phyloP scores from a whole-genome alignment of 2,329 filamentous ascomycete species.

The Thelonectria olida region DNA sequence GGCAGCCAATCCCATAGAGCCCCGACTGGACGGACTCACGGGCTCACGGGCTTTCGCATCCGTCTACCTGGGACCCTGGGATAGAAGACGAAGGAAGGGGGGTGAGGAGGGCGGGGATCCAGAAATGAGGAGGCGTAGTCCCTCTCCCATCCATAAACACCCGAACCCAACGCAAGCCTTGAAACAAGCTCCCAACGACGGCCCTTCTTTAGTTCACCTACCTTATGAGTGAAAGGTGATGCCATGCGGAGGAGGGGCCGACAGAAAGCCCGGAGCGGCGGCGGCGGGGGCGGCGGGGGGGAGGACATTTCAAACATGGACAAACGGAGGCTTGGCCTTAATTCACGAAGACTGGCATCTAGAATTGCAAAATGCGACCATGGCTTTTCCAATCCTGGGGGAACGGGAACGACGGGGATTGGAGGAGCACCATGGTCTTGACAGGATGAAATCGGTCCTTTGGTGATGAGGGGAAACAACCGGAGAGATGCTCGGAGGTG shows the following conservation, averaged over 20 bases:
- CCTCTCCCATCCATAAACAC: background rate
- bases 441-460: slow-evolving; percentile 17
- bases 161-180: background rate
- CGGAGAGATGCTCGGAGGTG: slow-evolving; percentile 5
- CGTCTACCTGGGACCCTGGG: slow-evolving; percentile 27
- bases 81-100: background rate
- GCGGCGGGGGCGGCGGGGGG: too few species aligned
- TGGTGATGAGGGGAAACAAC: slow-evolving; percentile 6
- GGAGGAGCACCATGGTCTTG: too few species aligned
- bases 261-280: background rate
- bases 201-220: too few species aligned
- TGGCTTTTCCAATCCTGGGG: background rate
- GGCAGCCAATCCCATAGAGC: slow-evolving; percentile 13
- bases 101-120: background rate
- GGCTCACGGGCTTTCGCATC: slow-evolving; percentile 21
- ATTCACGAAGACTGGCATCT: too few species aligned
- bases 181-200: background rate
- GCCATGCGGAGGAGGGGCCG: background rate
- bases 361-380: background rate
- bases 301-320: background rate
- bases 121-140: background rate
- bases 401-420: background rate
- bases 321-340: background rate
- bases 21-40: slow-evolving; percentile 22
- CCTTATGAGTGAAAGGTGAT: too few species aligned